These are phyloP conservation scores for Leccinum ochraceum DNA, from an alignment of 768 basidiomycete species.

Conservation along the genomic window DNA sequence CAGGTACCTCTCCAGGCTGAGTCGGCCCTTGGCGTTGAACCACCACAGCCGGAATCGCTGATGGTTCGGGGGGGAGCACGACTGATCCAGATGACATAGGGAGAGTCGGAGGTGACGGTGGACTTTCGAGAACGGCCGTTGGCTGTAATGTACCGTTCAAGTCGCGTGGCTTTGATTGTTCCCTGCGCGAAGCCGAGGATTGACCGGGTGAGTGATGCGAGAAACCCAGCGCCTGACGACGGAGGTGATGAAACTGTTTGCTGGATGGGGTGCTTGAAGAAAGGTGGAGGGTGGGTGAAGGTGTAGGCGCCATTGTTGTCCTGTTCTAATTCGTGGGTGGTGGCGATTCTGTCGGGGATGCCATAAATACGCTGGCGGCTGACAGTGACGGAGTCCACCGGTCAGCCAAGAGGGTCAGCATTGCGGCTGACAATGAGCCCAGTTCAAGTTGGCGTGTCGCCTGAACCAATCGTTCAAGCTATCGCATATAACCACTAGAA, in stretches of 20 bases:
- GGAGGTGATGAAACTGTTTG: slow-evolving; percentile 17
- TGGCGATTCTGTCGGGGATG: background rate
- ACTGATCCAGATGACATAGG: slow-evolving; percentile 9
- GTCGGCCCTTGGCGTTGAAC: slow-evolving; percentile 5
- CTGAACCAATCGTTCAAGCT: background rate
- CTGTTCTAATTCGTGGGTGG: background rate
- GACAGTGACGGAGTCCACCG: slow-evolving; percentile 11
- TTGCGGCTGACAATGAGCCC: slow-evolving; percentile 23
- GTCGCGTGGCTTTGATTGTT: slow-evolving; percentile 9
- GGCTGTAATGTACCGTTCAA: slow-evolving; percentile 5
- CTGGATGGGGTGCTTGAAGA: slow-evolving; percentile 2
- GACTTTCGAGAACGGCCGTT: slow-evolving; percentile 9
- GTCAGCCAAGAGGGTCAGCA: slow-evolving; percentile 17
- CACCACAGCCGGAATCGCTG: slow-evolving; percentile 1
- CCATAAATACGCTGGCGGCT: slow-evolving; percentile 32
- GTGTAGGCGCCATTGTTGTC: slow-evolving; percentile 26
- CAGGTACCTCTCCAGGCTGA: slow-evolving; percentile 15
- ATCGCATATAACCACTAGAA: background rate
- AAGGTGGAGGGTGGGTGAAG: slow-evolving; percentile 7
- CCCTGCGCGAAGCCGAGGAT: background rate
- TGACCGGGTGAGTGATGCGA: slow-evolving; percentile 5
- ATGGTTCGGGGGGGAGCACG: slow-evolving; percentile 6
- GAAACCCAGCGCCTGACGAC: slow-evolving; percentile 14
- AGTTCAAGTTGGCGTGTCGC: background rate
- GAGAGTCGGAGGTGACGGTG: slow-evolving; percentile 2